These are phyloP conservation scores for Grammothele lineata DNA, from an alignment of 768 basidiomycete genomes.

Conservation along the genomic window DNA sequence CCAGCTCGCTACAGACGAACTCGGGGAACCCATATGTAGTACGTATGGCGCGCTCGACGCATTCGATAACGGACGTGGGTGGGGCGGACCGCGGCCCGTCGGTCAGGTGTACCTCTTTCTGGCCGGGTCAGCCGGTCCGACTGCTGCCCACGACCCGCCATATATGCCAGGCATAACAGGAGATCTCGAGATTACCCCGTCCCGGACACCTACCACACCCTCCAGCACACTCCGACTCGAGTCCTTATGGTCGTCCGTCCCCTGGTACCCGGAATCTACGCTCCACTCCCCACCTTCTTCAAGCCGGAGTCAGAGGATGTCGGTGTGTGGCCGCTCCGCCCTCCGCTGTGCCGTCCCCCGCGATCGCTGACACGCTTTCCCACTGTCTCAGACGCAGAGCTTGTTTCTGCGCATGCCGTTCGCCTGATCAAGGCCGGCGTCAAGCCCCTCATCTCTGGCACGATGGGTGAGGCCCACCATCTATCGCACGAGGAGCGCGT, in stretches of 20 bases:
- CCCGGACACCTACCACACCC: background rate
- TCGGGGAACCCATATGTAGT: background rate
- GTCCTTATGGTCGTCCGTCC: conserved; percentile 40
- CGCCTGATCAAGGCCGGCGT: conserved; percentile 38
- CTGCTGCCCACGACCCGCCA: conserved; percentile 1
- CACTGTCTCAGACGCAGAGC: conserved; percentile 33
- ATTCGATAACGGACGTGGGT: conserved; percentile 16
- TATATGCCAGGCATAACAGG: conserved; percentile 12
- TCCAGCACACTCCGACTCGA: background rate
- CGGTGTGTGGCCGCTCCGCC: conserved; percentile 48
- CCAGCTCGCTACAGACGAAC: too few species aligned
- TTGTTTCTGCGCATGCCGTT: conserved; percentile 37
- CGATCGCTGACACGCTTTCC: background rate
- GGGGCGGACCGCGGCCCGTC: conserved; percentile 10
- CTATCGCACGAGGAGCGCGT: conserved; percentile 36
- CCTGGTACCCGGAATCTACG: conserved; percentile 75
- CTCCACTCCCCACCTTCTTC: conserved; percentile 87
- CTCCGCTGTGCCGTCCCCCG: background rate
- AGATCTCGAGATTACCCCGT: conserved; percentile 11
- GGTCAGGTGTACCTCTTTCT: conserved; percentile 12
- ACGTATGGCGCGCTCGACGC: too few species aligned
- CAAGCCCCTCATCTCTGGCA: conserved; percentile 30
- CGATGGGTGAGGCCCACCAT: conserved; percentile 49
- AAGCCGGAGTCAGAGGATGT: conserved; percentile 70
- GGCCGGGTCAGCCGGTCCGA: conserved; percentile 15